These are phyloP conservation scores for Chrysanthemum lavandulifolium DNA, from an alignment of 129 eudicot genomes.

Conservation along the genomic window DNA sequence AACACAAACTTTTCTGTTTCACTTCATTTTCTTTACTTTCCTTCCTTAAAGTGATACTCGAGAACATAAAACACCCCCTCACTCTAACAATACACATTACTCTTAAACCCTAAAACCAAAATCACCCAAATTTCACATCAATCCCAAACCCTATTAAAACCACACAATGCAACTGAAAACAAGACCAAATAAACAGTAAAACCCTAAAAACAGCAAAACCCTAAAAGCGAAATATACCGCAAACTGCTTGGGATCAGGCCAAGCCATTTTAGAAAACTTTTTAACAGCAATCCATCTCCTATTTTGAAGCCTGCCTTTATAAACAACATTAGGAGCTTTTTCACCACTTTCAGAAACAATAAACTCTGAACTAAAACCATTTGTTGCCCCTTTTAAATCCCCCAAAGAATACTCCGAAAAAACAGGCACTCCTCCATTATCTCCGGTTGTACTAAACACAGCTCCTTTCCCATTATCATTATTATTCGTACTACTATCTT, in stretches of 20 bases:
- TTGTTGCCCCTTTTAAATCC: conserved; percentile 78
- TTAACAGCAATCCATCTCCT: conserved; percentile 92
- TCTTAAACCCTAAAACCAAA: conserved; percentile 15
- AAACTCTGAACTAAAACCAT: conserved; percentile 65
- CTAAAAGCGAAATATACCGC: conserved; percentile 42
- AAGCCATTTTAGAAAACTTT: conserved; percentile 88
- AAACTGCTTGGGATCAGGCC: conserved; percentile 99
- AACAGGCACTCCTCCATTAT: conserved; percentile 49
- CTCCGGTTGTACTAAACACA: conserved; percentile 33
- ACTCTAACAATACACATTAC: neutral
- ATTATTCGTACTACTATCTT: conserved; percentile 12
- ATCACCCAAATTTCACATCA: too few species aligned
- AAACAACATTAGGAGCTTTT: conserved; percentile 91
- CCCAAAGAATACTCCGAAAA: conserved; percentile 66
- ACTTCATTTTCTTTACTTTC: too few species aligned
- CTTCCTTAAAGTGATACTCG: too few species aligned
- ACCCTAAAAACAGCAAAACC: conserved; percentile 13
- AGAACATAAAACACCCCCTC: neutral
- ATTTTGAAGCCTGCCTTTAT: conserved; percentile 70
- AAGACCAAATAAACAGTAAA: neutral
- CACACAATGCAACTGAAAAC: neutral
- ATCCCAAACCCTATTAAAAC: too few species aligned
- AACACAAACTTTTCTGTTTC: too few species aligned
- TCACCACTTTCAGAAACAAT: conserved; percentile 95
- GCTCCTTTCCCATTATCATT: conserved; percentile 43